phyloP scores from a whole-genome alignment of 306 rosid species.

The Cucurbita maxima region DNA sequence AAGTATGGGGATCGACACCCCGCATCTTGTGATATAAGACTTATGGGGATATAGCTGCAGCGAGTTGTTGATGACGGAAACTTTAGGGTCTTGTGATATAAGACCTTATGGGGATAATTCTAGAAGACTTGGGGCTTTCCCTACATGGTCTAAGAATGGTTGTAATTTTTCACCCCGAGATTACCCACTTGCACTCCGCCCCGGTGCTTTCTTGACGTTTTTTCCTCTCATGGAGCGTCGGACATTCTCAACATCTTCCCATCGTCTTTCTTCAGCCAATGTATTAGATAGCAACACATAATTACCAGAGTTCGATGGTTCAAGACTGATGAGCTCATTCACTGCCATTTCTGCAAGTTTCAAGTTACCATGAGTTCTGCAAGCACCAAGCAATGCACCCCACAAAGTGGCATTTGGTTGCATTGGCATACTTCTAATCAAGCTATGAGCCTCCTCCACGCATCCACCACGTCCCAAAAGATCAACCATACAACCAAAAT shows the following conservation, averaged over 20 bases:
- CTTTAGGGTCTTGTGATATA: too few relatives aligned
- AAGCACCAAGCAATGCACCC: conserved; percentile 78
- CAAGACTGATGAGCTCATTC: conserved; percentile 51
- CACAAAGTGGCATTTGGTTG: conserved; percentile 61
- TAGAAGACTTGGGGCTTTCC: too few relatives aligned
- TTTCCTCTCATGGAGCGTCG: conserved; percentile 41
- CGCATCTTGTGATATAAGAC: too few relatives aligned
- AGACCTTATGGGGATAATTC: background rate
- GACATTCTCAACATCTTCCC: conserved; percentile 76
- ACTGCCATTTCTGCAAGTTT: conserved; percentile 43
- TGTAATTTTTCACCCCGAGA: background rate
- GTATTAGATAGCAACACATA: conserved; percentile 61
- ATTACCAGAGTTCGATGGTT: conserved; percentile 78
- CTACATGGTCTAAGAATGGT: too few relatives aligned
- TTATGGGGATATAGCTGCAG: conserved; percentile 45
- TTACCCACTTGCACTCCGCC: conserved; percentile 47
- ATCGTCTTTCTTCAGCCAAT: conserved; percentile 63
- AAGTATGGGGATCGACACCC: conserved; percentile 86
- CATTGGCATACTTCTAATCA: conserved; percentile 58
- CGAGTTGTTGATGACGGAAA: too few relatives aligned
- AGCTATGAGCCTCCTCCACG: conserved; percentile 39
- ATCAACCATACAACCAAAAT: conserved; percentile 77
- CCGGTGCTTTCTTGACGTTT: conserved; percentile 44
- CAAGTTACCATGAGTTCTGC: conserved; percentile 52
- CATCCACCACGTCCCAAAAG: conserved; percentile 56